These are phyloP conservation scores for Marchantia polymorpha DNA, from an alignment of 225 moss, liverwort and hornwort species.

Conservation along the genomic window DNA sequence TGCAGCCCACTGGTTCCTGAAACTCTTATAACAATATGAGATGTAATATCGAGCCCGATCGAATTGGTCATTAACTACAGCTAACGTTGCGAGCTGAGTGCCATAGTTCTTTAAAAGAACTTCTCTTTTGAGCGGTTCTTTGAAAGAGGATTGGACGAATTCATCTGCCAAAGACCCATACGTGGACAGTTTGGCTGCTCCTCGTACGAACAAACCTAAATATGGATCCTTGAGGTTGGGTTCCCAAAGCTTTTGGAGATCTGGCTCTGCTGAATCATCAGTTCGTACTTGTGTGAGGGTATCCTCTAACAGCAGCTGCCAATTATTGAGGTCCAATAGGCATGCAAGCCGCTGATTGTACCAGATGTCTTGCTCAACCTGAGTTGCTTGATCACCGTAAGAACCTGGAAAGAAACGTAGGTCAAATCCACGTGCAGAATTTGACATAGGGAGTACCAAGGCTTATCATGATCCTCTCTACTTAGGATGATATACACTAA, in stretches of 20 bases:
- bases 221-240: constrained; percentile 60
- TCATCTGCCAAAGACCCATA: constrained; percentile 50
- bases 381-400: constrained; percentile 44
- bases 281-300: constrained; percentile 56
- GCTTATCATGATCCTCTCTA: background rate
- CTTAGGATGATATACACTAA: background rate
- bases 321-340: constrained; percentile 65
- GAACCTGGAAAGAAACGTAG: constrained; percentile 28
- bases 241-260: constrained; percentile 67
- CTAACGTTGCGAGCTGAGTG: constrained; percentile 64
- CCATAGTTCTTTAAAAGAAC: constrained; percentile 62
- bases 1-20: constrained; percentile 71
- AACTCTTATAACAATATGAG: constrained; percentile 63
- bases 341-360: constrained; percentile 75
- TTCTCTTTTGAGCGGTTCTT: constrained; percentile 56
- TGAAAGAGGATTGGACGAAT: constrained; percentile 59
- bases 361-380: constrained; percentile 78
- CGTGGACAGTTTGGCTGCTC: constrained; percentile 59
- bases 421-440: background rate
- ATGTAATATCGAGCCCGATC: constrained; percentile 68
- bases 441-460: background rate
- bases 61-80: constrained; percentile 62
- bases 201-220: constrained; percentile 64
- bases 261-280: constrained; percentile 53
- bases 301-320: constrained; percentile 64